These are phyloP conservation scores for Aspergillus mulundensis DNA, from an alignment of 495 filamentous ascomycete species.

Conservation along the genomic window DNA sequence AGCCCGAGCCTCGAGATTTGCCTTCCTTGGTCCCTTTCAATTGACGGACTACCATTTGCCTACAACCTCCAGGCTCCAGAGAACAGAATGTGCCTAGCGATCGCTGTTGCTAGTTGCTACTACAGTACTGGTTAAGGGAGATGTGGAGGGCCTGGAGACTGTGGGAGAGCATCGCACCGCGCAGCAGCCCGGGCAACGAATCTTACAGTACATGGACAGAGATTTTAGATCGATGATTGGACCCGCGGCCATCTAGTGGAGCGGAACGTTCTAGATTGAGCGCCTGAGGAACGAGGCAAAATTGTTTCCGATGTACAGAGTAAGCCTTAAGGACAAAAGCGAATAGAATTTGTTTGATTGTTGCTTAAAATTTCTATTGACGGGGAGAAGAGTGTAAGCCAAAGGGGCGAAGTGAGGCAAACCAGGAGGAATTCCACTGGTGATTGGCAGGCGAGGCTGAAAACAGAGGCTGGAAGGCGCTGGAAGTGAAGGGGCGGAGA, in stretches of 20 bases:
- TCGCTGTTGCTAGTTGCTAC: background rate
- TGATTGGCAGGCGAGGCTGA: slow-evolving; percentile 2
- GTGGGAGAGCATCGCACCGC: background rate
- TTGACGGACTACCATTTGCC: too few relatives aligned
- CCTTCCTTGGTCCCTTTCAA: too few relatives aligned
- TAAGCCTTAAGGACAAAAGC: background rate
- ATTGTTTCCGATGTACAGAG: background rate
- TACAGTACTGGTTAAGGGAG: too few relatives aligned
- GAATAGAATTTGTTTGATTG: background rate
- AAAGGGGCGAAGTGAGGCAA: background rate
- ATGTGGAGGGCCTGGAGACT: background rate
- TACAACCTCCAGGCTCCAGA: too few relatives aligned
- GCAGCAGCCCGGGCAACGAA: background rate
- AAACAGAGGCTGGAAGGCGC: slow-evolving; percentile 27
- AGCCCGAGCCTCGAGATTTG: too few relatives aligned
- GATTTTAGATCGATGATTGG: slow-evolving; percentile 10
- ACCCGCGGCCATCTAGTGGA: slow-evolving; percentile 18
- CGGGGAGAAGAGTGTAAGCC: background rate
- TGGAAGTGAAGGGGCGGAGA: slow-evolving; percentile 23
- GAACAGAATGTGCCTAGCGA: too few relatives aligned
- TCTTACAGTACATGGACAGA: background rate
- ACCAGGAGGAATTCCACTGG: background rate
- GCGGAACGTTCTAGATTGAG: slow-evolving; percentile 30
- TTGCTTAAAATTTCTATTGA: background rate
- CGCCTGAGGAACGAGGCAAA: slow-evolving; percentile 16